These are phyloP conservation scores for Heimioporus retisporus DNA, from an alignment of 1,284 basidiomycete genomes.

Conservation along the genomic window DNA sequence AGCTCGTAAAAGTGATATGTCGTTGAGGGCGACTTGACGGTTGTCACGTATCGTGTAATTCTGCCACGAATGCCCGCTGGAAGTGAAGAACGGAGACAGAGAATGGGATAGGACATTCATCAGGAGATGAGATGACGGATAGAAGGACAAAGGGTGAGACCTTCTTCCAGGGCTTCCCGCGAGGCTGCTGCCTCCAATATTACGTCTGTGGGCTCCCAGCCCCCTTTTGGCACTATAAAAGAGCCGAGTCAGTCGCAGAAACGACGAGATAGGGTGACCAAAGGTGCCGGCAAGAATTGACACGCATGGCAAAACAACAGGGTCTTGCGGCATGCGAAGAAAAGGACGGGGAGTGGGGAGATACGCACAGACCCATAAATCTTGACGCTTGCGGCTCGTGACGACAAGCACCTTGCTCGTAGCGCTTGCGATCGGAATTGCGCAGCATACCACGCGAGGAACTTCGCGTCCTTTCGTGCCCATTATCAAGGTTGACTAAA, in stretches of 20 bases:
- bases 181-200: conserved; percentile 85
- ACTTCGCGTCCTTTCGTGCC: conserved; percentile 81
- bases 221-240: conserved; percentile 82
- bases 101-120: conserved; percentile 61
- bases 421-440: conserved; percentile 79
- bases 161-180: conserved; percentile 92
- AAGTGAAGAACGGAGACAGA: conserved; percentile 44
- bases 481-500: conserved; percentile 54
- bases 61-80: conserved; percentile 85
- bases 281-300: conserved; percentile 19
- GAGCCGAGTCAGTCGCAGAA: conserved; percentile 23
- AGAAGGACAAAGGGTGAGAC: conserved; percentile 87
- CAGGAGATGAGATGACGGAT: conserved; percentile 76
- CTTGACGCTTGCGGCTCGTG: conserved; percentile 82
- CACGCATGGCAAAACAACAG: conserved; percentile 16
- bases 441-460: conserved; percentile 87
- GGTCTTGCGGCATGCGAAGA: conserved; percentile 8
- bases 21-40: conserved; percentile 78
- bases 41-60: conserved; percentile 81
- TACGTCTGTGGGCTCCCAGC: conserved; percentile 84
- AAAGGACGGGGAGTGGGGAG: conserved; percentile 20
- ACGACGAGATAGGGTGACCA: conserved; percentile 12
- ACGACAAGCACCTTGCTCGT: conserved; percentile 82
- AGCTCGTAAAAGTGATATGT: conserved; percentile 91
- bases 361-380: conserved; percentile 87